Base-by-base conservation (phyloP, 306 rosid species). In the Glycine soja region DNA sequence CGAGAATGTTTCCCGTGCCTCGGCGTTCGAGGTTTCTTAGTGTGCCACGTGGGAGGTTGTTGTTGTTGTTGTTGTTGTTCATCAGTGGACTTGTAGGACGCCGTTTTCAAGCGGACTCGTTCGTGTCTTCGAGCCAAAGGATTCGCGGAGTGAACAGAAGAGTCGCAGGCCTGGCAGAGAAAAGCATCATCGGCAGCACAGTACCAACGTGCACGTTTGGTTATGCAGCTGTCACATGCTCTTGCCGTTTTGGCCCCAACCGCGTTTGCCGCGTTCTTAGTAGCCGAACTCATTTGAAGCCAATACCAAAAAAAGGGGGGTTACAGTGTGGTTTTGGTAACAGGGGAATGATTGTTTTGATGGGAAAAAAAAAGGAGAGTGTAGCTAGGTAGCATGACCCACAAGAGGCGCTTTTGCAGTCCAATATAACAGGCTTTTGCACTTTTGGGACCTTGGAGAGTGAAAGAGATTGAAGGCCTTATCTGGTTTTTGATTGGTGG, bases 151-250 rank as follows among this genome's bases (percentile, higher is more conserved):
- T 96, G 99, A 2, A 96, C 97, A 0, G 88, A 86, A 38, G 91
- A 87, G 87, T 96, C 98, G 24, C 99, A 96, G 2, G 90, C 62
- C 61, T 90, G 92, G 64, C 99, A 95, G 14, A 95, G 91, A 68
- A 95, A 95, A 50, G 98, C 99, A 68, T 95, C 99, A 63, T 95
- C 99, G 6, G 99, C 97, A 3, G 98, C 97, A 47, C 99, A 95
- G 68, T 91, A 95, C 99, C 98, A 93, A 0, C 99, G 93, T 7
- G 99, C 99, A 2, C 99, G 81, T 81, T 90, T 91, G 4, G 85
- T 87, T n/a, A 93, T 84, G 81, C 99, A 95, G 88, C 90, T 90
- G 15, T 95, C 99, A 42, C 99, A 95, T 6, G 97, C 97, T 74
- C 99, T 84, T 4, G 93, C 97, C 0, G 96, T 92, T 74, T 92